Conservation (phyloP, 176 grass and related monocot species). For the Oryza brachyantha region DNA sequence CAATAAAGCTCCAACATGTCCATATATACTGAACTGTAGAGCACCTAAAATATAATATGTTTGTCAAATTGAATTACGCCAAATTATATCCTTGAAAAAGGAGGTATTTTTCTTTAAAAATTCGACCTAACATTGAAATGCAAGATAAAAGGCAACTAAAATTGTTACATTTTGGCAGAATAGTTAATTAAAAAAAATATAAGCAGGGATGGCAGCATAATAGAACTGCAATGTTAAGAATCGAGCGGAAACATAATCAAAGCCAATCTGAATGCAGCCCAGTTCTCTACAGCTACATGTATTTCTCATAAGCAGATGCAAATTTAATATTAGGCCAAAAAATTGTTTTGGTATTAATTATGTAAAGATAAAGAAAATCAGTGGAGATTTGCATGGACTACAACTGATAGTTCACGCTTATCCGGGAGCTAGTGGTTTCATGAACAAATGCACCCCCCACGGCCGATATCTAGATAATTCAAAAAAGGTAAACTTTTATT, state of each 20-base stretch:
- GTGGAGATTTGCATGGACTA: background rate
- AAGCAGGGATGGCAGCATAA: background rate
- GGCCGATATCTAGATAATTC: background rate
- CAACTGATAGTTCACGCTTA: background rate
- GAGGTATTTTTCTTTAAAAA: background rate
- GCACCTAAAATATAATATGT: slow-evolving; percentile 2
- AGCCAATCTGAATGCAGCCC: background rate
- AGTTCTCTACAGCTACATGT: background rate
- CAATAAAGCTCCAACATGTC: slow-evolving; percentile 4
- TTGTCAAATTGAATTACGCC: background rate
- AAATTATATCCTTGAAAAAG: background rate
- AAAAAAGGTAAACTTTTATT: background rate
- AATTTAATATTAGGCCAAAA: background rate
- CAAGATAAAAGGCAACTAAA: background rate
- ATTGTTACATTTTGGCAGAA: background rate
- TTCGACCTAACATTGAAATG: background rate
- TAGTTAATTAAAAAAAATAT: background rate
- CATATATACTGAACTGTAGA: background rate
- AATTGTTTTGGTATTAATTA: background rate
- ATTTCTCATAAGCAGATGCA: background rate
- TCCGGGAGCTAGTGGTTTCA: background rate
- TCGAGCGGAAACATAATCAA: background rate
- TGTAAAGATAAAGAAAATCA: background rate
- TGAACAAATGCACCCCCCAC: background rate
- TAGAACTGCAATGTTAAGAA: background rate